A percentile compares a stretch with the other conserved stretches of the same genome.
These are phyloP conservation scores for Cutaneotrichosporon sp. DNA, from an alignment of 1,284 basidiomycete species.

Conservation along the genomic window DNA sequence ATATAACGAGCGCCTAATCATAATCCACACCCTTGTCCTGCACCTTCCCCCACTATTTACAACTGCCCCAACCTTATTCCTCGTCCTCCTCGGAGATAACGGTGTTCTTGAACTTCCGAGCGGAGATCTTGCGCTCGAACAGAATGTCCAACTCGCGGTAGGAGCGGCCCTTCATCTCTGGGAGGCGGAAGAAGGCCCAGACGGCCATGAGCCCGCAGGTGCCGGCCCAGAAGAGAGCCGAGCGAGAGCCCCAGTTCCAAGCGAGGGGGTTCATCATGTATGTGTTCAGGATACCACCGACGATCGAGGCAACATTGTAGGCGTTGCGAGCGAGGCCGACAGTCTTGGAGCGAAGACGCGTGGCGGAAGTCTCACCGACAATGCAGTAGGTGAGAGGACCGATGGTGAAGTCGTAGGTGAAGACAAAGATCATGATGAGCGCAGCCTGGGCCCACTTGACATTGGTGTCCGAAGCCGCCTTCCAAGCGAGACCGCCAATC, in stretches of 20 bases:
- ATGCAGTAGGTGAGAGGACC: conserved; percentile 27
- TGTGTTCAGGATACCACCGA: conserved; percentile 15
- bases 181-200: conserved; percentile 26
- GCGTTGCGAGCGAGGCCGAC: conserved; percentile 50
- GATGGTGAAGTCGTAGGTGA: conserved; percentile 28
- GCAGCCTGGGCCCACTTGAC: conserved; percentile 17
- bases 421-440: conserved; percentile 24
- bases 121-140: conserved; percentile 40
- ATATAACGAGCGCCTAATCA: too few species aligned
- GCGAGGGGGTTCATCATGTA: conserved; percentile 22
- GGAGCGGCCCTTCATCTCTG: conserved; percentile 40
- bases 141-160: conserved; percentile 49
- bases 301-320: conserved; percentile 44
- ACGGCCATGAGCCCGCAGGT: conserved; percentile 18
- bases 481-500: conserved; percentile 43
- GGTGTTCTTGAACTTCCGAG: conserved; percentile 44
- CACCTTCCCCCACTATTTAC: too few species aligned
- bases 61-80: not conserved
- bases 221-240: conserved; percentile 48
- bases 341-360: conserved; percentile 51
- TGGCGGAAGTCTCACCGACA: conserved; percentile 48
- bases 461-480: not conserved
- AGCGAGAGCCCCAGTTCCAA: conserved; percentile 28
- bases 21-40: too few species aligned
- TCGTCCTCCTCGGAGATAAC: conserved; percentile 22